These are phyloP conservation scores for Alternaria panax DNA, from an alignment of 2,329 filamentous ascomycete species.

Conservation along the genomic window DNA sequence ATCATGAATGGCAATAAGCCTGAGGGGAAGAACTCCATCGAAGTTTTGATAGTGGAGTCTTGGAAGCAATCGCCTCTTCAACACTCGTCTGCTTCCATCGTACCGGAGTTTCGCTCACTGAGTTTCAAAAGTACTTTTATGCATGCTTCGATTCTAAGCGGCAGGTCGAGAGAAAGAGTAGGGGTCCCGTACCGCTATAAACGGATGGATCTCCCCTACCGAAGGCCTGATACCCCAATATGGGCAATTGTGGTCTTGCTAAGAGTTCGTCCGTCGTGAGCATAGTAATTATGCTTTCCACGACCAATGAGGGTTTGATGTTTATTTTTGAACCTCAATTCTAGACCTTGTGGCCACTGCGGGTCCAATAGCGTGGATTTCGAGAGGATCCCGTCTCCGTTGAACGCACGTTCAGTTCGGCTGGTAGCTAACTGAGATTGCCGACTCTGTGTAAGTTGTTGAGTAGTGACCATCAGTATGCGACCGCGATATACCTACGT, in stretches of 20 bases:
- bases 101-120: neutral
- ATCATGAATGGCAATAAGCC: neutral
- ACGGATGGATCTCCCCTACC: slow-evolving; percentile 1
- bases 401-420: slow-evolving; percentile 6
- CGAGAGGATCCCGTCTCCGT: slow-evolving; percentile 2
- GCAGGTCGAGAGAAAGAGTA: neutral
- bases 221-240: slow-evolving; percentile 1
- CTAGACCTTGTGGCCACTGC: slow-evolving; percentile 11
- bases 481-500: no score
- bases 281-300: neutral
- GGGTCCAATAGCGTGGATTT: slow-evolving; percentile 16
- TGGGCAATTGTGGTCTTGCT: neutral
- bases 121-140: neutral
- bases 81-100: neutral
- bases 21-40: neutral
- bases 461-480: neutral
- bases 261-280: neutral
- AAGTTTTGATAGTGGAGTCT: neutral
- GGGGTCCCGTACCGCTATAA: neutral
- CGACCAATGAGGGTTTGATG: neutral
- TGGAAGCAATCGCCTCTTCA: neutral
- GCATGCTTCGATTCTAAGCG: neutral
- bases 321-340: slow-evolving; percentile 5
- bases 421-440: neutral
- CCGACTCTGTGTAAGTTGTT: neutral